Base-by-base conservation (phyloP, 2,329 filamentous ascomycete genomes). In the Hymenoscyphus fructigenus region DNA sequence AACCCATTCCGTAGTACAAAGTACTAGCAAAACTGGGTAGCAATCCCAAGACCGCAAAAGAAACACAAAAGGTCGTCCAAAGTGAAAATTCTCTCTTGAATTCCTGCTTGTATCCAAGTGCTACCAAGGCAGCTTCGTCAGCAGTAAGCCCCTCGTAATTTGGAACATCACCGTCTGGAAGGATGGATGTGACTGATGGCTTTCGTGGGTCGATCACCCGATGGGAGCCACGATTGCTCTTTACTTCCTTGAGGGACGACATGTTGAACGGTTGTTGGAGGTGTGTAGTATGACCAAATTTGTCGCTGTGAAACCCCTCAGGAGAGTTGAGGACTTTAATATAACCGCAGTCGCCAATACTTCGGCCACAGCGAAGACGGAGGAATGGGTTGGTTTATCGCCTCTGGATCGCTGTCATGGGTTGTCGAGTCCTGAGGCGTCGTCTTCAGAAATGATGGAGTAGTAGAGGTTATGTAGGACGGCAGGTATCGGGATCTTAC, bases 21-120 rank as follows among this genome's bases (percentile, higher is more conserved):
- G 89, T 92, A 68, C 84, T 88, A 0, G 89, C 89, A 71, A 92
- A 91, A 66, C 86, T 90, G 0, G 89, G 90, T 59, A 92, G 76
- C 57, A 92, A 75, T 1, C 90, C 90, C 63, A 92, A 79, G 12
- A 92, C 88, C 6, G 90, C 88, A 75, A 92, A 92, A 62, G 84
- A 88, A 50, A 92, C 88, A 69, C 88, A 90, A 74, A 92, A 92
- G 0, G 88, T 90, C 5, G 89, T 90, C 84, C 88, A 92, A 15
- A 91, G 79, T 1, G 84, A 88, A 75, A 92, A 91, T 71, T 92
- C 89, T 72, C 90, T 82, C 77, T 80, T 80, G 73, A 81, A 81
- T 65, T 81, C 80, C 62, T 82, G 81, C 70, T 80, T 82, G 70
- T 83, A 84, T 58, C 87, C 87, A 28, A 90, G 79, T 0, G 86